phyloP scores from a whole-genome alignment of 2,329 filamentous ascomycete species.

The Orbilia blumenaviensis region DNA sequence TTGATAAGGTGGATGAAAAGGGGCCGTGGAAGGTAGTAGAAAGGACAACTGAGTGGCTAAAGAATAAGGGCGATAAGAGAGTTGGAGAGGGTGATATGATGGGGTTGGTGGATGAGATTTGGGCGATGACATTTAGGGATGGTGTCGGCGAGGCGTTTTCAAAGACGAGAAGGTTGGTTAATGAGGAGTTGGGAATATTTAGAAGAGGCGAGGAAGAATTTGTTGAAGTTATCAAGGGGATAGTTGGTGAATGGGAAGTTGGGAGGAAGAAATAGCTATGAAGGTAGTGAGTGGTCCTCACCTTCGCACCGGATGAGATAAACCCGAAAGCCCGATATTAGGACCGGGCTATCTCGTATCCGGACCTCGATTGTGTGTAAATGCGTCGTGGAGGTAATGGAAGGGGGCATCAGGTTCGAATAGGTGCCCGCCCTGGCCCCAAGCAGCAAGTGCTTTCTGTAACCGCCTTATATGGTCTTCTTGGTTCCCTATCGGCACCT shows the following conservation, averaged over 20 bases:
- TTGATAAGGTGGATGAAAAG: constrained; percentile 11
- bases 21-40: constrained; percentile 21
- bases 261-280: constrained; percentile 22
- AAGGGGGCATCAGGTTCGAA: background rate
- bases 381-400: background rate
- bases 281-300: no score
- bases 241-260: constrained; percentile 9
- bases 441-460: constrained; percentile 1
- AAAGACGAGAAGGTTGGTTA: background rate
- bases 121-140: constrained; percentile 9
- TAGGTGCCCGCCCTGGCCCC: background rate
- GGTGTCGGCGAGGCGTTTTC: constrained; percentile 15
- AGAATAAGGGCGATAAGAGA: constrained; percentile 1
- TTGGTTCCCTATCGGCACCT: background rate
- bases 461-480: background rate
- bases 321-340: background rate
- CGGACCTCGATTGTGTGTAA: no score
- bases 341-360: no score
- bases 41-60: background rate
- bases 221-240: background rate
- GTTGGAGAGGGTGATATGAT: constrained; percentile 4
- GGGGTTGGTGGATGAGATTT: constrained; percentile 28
- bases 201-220: background rate
- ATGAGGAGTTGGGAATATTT: constrained; percentile 18
- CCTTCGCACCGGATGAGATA: no score